These are phyloP conservation scores for Alternaria panax DNA, from an alignment of 2,329 filamentous ascomycete species.

Conservation along the genomic window DNA sequence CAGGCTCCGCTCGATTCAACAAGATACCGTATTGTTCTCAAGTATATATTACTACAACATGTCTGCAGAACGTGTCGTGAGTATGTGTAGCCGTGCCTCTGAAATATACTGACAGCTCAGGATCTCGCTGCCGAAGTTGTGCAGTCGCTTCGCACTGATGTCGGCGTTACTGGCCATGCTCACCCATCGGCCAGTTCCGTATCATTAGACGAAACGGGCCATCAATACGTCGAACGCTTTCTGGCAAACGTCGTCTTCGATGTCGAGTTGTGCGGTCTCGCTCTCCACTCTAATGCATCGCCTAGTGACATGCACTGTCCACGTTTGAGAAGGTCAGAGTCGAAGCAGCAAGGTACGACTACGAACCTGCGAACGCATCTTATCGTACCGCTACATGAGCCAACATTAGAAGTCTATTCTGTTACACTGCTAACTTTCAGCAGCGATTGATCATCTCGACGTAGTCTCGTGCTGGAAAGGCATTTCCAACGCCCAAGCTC, in stretches of 20 bases:
- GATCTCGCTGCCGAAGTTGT: not conserved
- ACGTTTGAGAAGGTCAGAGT: conserved; percentile 30
- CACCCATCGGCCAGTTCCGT: conserved; percentile 19
- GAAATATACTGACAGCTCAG: not conserved
- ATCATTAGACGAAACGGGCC: not conserved
- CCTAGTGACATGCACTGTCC: conserved; percentile 32
- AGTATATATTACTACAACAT: conserved; percentile 15
- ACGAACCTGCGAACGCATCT: not conserved
- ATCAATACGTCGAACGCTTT: conserved; percentile 11
- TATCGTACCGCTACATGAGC: not conserved
- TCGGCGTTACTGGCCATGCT: conserved; percentile 16
- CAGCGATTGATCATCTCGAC: conserved; percentile 41
- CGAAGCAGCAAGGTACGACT: conserved; percentile 17
- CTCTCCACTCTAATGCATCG: conserved; percentile 12
- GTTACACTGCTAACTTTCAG: conserved; percentile 1
- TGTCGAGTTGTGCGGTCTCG: conserved; percentile 27
- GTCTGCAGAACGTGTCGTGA: conserved; percentile 3
- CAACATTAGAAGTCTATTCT: not conserved
- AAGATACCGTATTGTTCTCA: conserved; percentile 11
- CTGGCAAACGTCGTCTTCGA: conserved; percentile 20
- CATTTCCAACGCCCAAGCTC: conserved; percentile 35
- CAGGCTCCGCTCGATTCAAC: not conserved
- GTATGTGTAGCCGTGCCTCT: not conserved
- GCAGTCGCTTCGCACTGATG: not conserved
- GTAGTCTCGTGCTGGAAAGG: conserved; percentile 48